A percentile compares a stretch with the other conserved stretches of the same genome.
These are phyloP conservation scores for Ustilago bromivora DNA, from an alignment of 1,284 basidiomycete genomes.

Conservation along the genomic window DNA sequence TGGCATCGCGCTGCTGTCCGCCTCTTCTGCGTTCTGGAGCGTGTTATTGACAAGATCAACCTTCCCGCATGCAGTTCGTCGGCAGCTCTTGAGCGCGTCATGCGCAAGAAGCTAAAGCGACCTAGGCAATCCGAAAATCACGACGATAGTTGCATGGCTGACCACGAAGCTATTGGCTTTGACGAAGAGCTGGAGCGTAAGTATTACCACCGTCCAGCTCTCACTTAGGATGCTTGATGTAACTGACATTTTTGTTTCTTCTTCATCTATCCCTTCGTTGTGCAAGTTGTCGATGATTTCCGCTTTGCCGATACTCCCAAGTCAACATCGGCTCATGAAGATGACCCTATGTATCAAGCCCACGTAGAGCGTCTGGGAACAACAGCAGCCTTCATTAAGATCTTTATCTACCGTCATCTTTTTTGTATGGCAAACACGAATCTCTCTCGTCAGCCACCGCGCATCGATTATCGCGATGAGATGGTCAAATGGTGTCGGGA, in stretches of 20 bases:
- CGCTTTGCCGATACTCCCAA: constrained; percentile 42
- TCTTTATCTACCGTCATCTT: constrained; percentile 49
- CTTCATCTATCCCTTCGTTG: not conserved
- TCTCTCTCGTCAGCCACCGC: constrained; percentile 42
- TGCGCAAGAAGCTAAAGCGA: constrained; percentile 50
- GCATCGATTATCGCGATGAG: constrained; percentile 49
- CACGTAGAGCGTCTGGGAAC: constrained; percentile 48
- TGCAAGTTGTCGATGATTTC: constrained; percentile 36
- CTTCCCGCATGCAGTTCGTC: constrained; percentile 51
- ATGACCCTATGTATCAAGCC: constrained; percentile 48
- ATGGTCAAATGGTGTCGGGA: constrained; percentile 55
- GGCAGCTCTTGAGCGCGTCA: constrained; percentile 42
- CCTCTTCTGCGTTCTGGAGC: constrained; percentile 49
- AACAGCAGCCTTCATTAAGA: constrained; percentile 50
- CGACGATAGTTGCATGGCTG: constrained; percentile 52
- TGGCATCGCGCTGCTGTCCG: constrained; percentile 51
- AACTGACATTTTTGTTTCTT: not conserved
- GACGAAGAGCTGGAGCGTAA: constrained; percentile 43
- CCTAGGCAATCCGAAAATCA: constrained; percentile 46
- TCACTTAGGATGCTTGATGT: not conserved
- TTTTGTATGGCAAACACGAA: constrained; percentile 41
- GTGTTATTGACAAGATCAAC: constrained; percentile 56
- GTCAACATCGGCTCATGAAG: constrained; percentile 42
- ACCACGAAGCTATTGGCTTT: constrained; percentile 50
- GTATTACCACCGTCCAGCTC: constrained; percentile 7